Evolutionary conservation across 257 asterid genomes (phyloP), one percentile per base, ranked within the genome.

Genomic region (Lycium barbarum): DNA sequence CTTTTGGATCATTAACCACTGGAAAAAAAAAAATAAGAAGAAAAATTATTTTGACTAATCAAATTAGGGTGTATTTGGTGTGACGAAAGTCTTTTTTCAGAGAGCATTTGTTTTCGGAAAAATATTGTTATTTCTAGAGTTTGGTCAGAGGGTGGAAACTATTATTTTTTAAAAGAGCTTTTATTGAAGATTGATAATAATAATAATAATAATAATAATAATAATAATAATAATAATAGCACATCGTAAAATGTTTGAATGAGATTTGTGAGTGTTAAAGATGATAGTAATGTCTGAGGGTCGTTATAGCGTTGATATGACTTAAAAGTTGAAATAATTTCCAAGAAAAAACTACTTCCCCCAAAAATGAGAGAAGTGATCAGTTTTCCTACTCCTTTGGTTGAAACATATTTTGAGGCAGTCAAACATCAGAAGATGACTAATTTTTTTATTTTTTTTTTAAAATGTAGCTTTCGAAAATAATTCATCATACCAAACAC

Each of bases 1-100:
- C 97, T n/a, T 91, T 86, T 47, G 85, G 74, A 2, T 90, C 87
- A 53, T 76, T 86, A 47, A 90, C 86, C 62, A 92, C 98, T 91
- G 84, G 49, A 84, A 35, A 14, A 83, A 65, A 6, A 35, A 0
- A 62, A 76, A n/a, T n/a, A n/a, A n/a, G n/a, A 65, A 70, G 2
- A 55, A 80, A 57, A 38, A 2, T n/a, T n/a, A n/a, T n/a, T 54
- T 47, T 49, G 22, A 17, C 9, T 6, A 2, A 12, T n/a, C 6
- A 55, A 55, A 3, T 33, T 2, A 33, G 72, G 38, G 17, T 62
- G 70, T 62, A 15, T 3, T 62, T 65, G 43, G 43, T 38, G 4
- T 38, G 45, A 40, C 45, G 45, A 2, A 40, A 40, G 12, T 26
- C 4, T 5, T 65, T 26, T 33, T 65, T n/a, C 33, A 17, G 17